Evolutionary conservation across 176 grass and related monocot species (phyloP).

Genomic region (Luzula sylvatica): DNA sequence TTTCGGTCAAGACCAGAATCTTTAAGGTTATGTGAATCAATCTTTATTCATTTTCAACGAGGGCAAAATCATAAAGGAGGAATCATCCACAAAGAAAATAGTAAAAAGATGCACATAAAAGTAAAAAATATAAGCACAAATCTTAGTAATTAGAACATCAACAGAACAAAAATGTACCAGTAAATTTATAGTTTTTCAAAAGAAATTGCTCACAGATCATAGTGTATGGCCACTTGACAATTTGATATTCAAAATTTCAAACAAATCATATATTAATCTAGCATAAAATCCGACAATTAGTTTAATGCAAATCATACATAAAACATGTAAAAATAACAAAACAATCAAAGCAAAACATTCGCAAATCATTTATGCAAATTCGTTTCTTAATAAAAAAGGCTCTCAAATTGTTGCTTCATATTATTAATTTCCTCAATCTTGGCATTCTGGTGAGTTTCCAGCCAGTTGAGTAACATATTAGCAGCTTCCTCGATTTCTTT

Average conservation of each 20-base stretch:
- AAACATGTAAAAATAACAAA: neutral
- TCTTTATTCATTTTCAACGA: too few species aligned
- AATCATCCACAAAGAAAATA: too few species aligned
- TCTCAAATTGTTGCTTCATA: neutral
- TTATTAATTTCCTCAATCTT: slow-evolving; percentile 6
- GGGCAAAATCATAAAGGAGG: too few species aligned
- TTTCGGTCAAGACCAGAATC: too few species aligned
- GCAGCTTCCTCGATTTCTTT: neutral
- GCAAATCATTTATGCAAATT: neutral
- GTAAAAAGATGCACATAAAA: too few species aligned
- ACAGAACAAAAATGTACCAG: too few species aligned
- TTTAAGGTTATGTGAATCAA: too few species aligned
- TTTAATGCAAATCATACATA: neutral
- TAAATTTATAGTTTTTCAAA: too few species aligned
- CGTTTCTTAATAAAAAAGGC: neutral
- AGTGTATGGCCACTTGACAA: neutral
- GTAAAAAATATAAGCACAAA: too few species aligned
- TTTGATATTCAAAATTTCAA: neutral
- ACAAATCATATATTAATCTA: neutral
- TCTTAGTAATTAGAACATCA: too few species aligned
- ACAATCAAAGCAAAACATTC: neutral
- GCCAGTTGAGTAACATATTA: neutral
- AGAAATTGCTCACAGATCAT: too few species aligned
- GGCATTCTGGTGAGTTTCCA: neutral
- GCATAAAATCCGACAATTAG: neutral